Evolutionary conservation across 192 early-diverging fungal genomes (phyloP).

Genomic region (Podila horticola): DNA sequence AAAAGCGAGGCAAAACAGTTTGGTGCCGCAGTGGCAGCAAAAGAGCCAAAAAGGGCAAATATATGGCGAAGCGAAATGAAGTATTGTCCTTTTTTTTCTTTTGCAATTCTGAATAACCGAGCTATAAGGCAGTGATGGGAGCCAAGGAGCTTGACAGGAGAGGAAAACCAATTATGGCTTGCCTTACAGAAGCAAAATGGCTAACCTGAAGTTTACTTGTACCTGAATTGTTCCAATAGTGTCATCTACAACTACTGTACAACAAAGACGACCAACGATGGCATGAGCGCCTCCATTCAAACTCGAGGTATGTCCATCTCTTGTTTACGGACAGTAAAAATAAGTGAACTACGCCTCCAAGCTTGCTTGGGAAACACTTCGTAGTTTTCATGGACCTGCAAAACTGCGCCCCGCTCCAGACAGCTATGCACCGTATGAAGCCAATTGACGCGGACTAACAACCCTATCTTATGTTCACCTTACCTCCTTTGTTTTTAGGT

Average conservation of each 20-base stretch:
- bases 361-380: too few relatives aligned
- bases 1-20: too few relatives aligned
- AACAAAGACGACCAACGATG: conserved; percentile 41
- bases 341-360: not conserved
- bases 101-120: too few relatives aligned
- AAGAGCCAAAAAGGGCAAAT: too few relatives aligned
- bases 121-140: too few relatives aligned
- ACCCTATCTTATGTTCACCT: not conserved
- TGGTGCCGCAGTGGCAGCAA: too few relatives aligned
- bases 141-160: too few relatives aligned
- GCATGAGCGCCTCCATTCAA: conserved; percentile 32
- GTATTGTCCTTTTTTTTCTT: too few relatives aligned
- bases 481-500: conserved; percentile 22
- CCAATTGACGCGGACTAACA: not conserved
- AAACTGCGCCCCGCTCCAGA: conserved; percentile 20
- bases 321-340: not conserved
- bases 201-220: too few relatives aligned
- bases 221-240: conserved; percentile 37
- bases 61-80: too few relatives aligned
- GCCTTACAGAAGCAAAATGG: too few relatives aligned
- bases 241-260: conserved; percentile 86
- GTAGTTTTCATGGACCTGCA: not conserved
- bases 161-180: too few relatives aligned
- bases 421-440: not conserved
- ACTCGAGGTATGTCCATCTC: conserved; percentile 34